phyloP scores from a whole-genome alignment of 169 alveolate species.

The Blepharisma undulans region DNA sequence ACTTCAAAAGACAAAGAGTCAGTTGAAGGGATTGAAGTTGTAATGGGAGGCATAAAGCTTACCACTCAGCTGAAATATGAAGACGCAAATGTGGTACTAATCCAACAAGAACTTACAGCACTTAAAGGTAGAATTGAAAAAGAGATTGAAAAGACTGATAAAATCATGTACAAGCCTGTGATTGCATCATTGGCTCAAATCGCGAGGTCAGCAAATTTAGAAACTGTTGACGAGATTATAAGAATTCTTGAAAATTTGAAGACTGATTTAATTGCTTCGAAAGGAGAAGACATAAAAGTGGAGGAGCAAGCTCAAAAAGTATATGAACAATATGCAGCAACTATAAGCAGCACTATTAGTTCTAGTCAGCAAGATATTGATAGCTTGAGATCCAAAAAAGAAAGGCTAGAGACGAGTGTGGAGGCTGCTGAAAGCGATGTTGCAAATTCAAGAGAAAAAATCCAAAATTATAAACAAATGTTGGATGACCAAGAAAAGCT shows the following conservation, averaged over 20 bases:
- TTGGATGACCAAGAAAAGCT: background rate
- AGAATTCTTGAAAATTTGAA: background rate
- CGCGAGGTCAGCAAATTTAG: background rate
- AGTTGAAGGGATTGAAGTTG: background rate
- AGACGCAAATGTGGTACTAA: background rate
- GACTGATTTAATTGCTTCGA: background rate
- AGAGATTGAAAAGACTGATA: background rate
- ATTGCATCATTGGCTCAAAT: background rate
- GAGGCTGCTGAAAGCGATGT: background rate
- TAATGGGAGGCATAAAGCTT: background rate
- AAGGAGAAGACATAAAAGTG: background rate
- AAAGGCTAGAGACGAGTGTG: background rate
- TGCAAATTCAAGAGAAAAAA: background rate
- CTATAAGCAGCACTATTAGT: background rate
- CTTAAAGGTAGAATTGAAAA: background rate
- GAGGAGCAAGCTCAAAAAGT: conserved; percentile 2
- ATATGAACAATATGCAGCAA: background rate
- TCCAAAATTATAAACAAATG: background rate
- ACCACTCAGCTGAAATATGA: conserved; percentile 21
- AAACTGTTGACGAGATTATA: background rate
- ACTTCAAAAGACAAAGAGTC: background rate
- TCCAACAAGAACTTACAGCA: background rate
- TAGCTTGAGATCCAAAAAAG: background rate
- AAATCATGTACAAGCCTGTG: background rate
- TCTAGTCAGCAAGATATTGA: background rate